Percentiles rank a stretch among this genome's conserved stretches.
phyloP scores from a whole-genome alignment of 1,284 basidiomycete species.

The Sanguinoderma infundibulare region DNA sequence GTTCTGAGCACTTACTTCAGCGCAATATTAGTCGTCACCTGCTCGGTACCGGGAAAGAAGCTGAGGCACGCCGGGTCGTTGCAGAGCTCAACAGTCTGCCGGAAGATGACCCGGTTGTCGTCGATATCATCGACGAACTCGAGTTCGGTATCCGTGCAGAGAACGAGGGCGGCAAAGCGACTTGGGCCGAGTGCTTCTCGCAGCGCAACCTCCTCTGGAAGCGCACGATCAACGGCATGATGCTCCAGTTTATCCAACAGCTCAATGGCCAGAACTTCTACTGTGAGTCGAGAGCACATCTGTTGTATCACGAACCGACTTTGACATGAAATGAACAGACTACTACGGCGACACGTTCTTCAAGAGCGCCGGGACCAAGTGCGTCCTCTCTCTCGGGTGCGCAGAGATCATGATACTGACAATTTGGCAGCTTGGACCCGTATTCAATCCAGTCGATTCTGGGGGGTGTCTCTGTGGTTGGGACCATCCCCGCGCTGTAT shows the following conservation, averaged over 20 bases:
- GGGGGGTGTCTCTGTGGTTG: conserved; percentile 69
- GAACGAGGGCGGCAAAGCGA: conserved; percentile 79
- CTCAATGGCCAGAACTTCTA: conserved; percentile 80
- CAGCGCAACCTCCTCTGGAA: conserved; percentile 71
- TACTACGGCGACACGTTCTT: conserved; percentile 88
- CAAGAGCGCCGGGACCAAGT: conserved; percentile 71
- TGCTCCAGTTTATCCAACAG: conserved; percentile 84
- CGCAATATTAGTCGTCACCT: conserved; percentile 57
- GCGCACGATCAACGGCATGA: conserved; percentile 77
- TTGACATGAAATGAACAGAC: conserved; percentile 42
- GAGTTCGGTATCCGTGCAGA: conserved; percentile 69
- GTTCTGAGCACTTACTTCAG: neutral
- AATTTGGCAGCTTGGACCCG: conserved; percentile 53
- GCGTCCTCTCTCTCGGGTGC: conserved; percentile 22
- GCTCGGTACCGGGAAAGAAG: conserved; percentile 53
- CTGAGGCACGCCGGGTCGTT: conserved; percentile 64
- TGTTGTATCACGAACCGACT: neutral
- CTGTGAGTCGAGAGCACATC: conserved; percentile 45
- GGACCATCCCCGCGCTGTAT: conserved; percentile 66
- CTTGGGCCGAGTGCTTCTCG: conserved; percentile 81
- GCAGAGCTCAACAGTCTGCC: conserved; percentile 69
- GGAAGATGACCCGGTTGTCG: conserved; percentile 64
- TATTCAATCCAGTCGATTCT: conserved; percentile 78
- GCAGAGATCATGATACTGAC: neutral
- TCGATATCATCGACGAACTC: conserved; percentile 71